Percentiles rank a stretch among this genome's conserved stretches.
Conservation (phyloP, 208 protist species). For the Novymonas esmeraldas region DNA sequence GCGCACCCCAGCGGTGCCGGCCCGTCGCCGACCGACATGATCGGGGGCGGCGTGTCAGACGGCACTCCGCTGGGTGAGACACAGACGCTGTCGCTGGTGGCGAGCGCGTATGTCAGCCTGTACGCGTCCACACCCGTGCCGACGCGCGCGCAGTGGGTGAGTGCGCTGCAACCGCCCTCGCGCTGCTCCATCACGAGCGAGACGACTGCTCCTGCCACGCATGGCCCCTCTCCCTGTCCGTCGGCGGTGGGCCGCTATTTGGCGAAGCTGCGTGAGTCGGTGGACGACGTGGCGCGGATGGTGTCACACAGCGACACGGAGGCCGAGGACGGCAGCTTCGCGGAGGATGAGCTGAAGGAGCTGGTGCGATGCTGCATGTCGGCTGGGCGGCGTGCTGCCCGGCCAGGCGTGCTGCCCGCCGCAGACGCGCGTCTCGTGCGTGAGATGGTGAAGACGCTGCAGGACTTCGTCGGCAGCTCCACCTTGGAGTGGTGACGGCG, state of each 20-base stretch:
- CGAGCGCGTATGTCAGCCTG: slow-evolving; percentile 40
- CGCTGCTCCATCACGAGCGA: neutral
- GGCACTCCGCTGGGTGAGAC: slow-evolving; percentile 11
- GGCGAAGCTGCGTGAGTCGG: slow-evolving; percentile 9
- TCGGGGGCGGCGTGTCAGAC: neutral
- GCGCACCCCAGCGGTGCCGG: neutral
- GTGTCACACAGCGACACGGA: slow-evolving; percentile 1
- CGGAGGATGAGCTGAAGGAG: slow-evolving; percentile 50
- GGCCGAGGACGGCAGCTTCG: slow-evolving; percentile 60
- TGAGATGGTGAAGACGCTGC: slow-evolving; percentile 35
- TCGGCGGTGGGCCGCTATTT: slow-evolving; percentile 13
- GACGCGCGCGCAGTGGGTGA: slow-evolving; percentile 40
- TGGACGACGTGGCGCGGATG: slow-evolving; percentile 1
- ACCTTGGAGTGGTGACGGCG: slow-evolving; percentile 62
- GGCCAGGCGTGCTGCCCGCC: slow-evolving; percentile 12
- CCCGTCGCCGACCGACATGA: neutral
- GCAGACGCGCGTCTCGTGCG: slow-evolving; percentile 13
- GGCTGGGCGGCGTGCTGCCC: slow-evolving; percentile 27
- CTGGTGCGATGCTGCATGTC: slow-evolving; percentile 45
- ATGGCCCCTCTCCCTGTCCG: too few species aligned
- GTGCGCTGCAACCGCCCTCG: slow-evolving; percentile 8
- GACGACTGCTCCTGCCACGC: too few species aligned
- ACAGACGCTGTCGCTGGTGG: slow-evolving; percentile 23
- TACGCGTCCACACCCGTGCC: slow-evolving; percentile 58
- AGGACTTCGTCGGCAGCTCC: slow-evolving; percentile 45